phyloP scores from a whole-genome alignment of 345 rosid genomes.

The Kandelia obovata region DNA sequence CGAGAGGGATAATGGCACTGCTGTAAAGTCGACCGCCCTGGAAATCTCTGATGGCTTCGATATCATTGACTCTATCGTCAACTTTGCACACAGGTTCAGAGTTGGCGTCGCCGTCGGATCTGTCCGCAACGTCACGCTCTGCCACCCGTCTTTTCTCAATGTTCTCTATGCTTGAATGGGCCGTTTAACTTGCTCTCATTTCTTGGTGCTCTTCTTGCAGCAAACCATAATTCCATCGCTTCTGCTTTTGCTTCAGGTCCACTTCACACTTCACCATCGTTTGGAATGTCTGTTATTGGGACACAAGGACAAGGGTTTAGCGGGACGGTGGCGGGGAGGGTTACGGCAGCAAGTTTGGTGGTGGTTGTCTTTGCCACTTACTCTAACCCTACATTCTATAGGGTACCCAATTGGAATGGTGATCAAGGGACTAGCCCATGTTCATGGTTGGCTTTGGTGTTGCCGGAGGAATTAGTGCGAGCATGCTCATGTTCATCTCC shows the following conservation, averaged over 20 bases:
- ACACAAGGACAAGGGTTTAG: conserved; percentile 50
- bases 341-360: conserved; percentile 40
- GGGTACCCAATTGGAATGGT: conserved; percentile 23
- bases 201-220: conserved; percentile 11
- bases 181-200: conserved; percentile 42
- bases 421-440: conserved; percentile 21
- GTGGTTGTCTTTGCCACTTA: conserved; percentile 40
- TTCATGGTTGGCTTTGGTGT: conserved; percentile 4
- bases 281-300: conserved; percentile 47
- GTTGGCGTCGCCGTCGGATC: conserved; percentile 43
- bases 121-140: conserved; percentile 42
- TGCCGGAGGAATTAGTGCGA: conserved; percentile 12
- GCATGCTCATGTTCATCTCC: conserved; percentile 12
- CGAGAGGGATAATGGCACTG: conserved; percentile 21
- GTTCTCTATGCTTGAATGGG: conserved; percentile 37
- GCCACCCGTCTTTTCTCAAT: conserved; percentile 35
- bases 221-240: neutral
- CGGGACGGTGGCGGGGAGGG: conserved; percentile 45
- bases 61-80: conserved; percentile 34
- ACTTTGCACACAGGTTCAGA: conserved; percentile 31
- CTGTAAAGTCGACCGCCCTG: conserved; percentile 44
- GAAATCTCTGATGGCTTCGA: conserved; percentile 53
- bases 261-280: conserved; percentile 16
- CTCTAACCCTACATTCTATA: conserved; percentile 25
- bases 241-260: conserved; percentile 5